Conservation (phyloP, 73 alveolate genomes). For the Breviolum minutum region DNA sequence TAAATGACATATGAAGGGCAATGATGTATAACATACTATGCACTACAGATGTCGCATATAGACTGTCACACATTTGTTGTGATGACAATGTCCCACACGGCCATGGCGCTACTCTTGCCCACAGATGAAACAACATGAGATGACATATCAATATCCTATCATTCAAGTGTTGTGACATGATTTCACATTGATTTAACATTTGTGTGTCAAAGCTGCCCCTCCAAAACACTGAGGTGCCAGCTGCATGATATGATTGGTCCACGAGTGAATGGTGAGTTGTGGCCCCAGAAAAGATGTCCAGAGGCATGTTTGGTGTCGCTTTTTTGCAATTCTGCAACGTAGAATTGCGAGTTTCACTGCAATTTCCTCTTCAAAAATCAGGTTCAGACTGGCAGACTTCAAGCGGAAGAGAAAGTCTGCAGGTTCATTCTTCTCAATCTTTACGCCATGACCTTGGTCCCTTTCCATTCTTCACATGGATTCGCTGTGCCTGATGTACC, state of each 20-base stretch:
- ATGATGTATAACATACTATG: background rate
- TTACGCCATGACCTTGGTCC: slow-evolving; percentile 6
- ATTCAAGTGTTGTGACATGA: background rate
- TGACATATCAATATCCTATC: background rate
- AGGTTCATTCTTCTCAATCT: slow-evolving; percentile 91
- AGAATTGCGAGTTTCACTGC: background rate
- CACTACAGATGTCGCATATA: too few relatives aligned
- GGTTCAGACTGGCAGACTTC: slow-evolving; percentile 94
- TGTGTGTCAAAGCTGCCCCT: too few relatives aligned
- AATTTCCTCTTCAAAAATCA: background rate
- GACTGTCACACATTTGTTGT: background rate
- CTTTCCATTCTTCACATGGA: background rate
- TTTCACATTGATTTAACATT: too few relatives aligned
- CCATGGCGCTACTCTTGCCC: too few relatives aligned
- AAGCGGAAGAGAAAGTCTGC: slow-evolving; percentile 89
- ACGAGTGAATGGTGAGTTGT: slow-evolving; percentile 38
- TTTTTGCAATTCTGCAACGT: background rate
- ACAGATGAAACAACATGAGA: too few relatives aligned
- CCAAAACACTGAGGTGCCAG: slow-evolving; percentile 63
- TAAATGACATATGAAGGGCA: background rate
- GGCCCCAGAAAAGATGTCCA: background rate
- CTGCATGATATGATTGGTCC: slow-evolving; percentile 90
- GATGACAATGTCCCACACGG: too few relatives aligned
- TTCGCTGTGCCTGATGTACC: too few relatives aligned
- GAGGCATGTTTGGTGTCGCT: background rate